Evolutionary conservation across 2,329 filamentous ascomycete species (phyloP), one percentile per base, ranked within the genome.

Genomic region (Phoma herbarum): DNA sequence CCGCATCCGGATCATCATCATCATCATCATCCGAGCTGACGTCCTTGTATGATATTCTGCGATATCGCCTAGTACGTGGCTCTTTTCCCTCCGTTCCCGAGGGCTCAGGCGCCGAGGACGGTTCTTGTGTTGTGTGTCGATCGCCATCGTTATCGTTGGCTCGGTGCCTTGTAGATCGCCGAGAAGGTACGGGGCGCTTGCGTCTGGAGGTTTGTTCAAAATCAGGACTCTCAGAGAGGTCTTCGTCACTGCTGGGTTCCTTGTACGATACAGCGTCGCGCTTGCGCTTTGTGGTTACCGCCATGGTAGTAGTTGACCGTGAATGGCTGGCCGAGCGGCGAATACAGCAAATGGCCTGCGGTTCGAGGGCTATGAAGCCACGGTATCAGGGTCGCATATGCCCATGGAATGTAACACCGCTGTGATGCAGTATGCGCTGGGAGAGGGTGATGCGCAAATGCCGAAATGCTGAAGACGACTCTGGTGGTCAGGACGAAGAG

Each of bases 231-330:
- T 64, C 65, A 7, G 68, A 66, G 1, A 68, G 18, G 25, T 71
- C 73, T 5, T 76, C 73, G 23, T 75, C 72, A 53, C 68, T 75
- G 53, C 72, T 76, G 31, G 70, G 70, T 55, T 78, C 76, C 51
- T 67, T 72, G 52, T 78, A 78, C 28, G 75, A 77, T 41, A 77
- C 66, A 43, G 69, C 59, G 44, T 62, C 71, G 45, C 75, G 66
- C 62, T 74, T 77, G 65, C 75, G 75, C 63, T 77, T 76, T 54
- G 72, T 62, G 37, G 65, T 68, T 18, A 67, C 59, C 35, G 64
- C 67, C 72, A 75, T 75, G 59, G 55, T 62, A 20, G 53, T 37
- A 33, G 46, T 28, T 33, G 44, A 22, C 26, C 22, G 20, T 37
- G 41, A 53, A 39, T 53, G 37, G 29, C 44, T 25, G 33, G 28